Base-by-base conservation (phyloP, 495 filamentous ascomycete species). In the Choiromyces venosus region DNA sequence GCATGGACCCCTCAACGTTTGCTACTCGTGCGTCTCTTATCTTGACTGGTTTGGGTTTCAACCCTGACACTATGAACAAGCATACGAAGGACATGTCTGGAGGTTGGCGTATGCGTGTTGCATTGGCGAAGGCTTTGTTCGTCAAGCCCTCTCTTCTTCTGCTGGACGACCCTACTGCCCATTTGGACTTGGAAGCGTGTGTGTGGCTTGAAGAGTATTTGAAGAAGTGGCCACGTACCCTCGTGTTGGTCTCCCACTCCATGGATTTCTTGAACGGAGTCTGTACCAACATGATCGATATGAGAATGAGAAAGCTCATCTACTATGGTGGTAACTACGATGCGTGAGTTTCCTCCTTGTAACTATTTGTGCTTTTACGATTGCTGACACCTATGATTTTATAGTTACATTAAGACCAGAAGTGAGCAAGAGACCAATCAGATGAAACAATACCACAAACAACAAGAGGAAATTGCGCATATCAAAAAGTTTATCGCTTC, bases 291-390 rank as follows among this genome's bases (percentile, higher is more conserved):
- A 97, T 99, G 95, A 91, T 99, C 79, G 95, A 99, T 81, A 97
- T 99, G 95, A 89, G 95, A 74, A 84, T 87, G 84, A 91, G 92
- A 84, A 86, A 91, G 83, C 91, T 99, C 72, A 84, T 95, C 73
- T 99, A 99, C 91, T 99, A 98, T 83, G 95, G 95, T 87, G 95
- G 95, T 89, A 99, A 99, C 87, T 99, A 98, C 88, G 95, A 99
- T 84, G 91, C 94, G 44, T 81, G 69, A 21, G 80, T 72, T 40
- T 46, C 46, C n/a, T 19, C 37, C 37, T 44, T 83, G 36, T 25
- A 36, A 21, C 18, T 39, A 9, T 12, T 52, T 67, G 40, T 21
- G 35, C 36, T 19, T 65, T 52, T 19, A 19, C 40, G 42, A 42
- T 29, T 37, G 46, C 37, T 46, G 52, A n/a, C 35, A 25, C 33